Percentiles rank a stretch among this genome's conserved stretches.
Conservation (phyloP, 768 basidiomycete species). For the Hypsizygus marmoreus region DNA sequence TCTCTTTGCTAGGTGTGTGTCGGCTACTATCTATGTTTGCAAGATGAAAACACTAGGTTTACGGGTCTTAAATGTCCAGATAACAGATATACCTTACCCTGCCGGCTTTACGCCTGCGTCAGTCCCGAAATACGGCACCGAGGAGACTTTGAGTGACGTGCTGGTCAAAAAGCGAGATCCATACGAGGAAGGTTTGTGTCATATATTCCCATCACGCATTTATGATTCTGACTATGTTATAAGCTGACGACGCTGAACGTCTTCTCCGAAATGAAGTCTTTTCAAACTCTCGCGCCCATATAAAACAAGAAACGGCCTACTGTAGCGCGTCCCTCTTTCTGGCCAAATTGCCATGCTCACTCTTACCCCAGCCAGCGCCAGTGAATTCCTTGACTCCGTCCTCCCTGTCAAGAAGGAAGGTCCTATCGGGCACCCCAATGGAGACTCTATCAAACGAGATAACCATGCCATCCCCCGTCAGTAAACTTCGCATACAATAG, state of each 20-base stretch:
- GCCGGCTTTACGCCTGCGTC: background rate
- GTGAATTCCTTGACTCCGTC: conserved; percentile 6
- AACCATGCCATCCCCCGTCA: background rate
- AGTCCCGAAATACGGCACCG: background rate
- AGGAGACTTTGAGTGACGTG: background rate
- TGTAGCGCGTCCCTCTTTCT: background rate
- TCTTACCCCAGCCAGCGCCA: background rate
- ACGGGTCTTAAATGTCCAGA: background rate
- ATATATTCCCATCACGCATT: background rate
- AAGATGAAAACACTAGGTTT: no score
- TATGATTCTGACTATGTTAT: background rate
- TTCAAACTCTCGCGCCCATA: background rate
- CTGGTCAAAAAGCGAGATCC: conserved; percentile 17
- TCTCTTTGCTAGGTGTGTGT: no score
- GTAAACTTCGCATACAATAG: background rate
- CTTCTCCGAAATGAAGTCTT: background rate
- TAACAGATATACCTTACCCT: background rate
- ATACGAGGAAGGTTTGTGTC: conserved; percentile 20
- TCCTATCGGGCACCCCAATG: background rate
- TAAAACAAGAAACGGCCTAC: background rate
- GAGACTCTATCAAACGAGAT: background rate
- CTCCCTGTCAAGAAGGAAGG: conserved; percentile 11
- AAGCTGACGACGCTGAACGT: conserved; percentile 13
- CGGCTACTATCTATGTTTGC: no score
- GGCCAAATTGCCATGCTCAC: background rate